Base-by-base conservation (phyloP, 331 rosid species). In the Pyrus hybrid region DNA sequence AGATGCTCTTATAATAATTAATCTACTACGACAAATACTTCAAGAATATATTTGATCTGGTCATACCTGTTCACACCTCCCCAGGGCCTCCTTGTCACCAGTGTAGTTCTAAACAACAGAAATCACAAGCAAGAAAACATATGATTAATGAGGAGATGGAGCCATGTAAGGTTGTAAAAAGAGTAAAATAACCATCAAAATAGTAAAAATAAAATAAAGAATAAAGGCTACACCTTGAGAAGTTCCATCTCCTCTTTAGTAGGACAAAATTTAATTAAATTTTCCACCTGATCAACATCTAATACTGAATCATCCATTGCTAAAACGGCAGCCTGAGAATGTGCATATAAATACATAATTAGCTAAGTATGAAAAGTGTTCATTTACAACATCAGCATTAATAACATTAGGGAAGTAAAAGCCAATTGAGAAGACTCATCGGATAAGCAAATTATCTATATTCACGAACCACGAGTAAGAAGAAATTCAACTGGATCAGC, bases 181-280 rank as follows among this genome's bases (percentile, higher is more conserved):
- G 17, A 2, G 29, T 6, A 73, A 70, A 71, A 76, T 70, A 66
- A 76, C 10, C 11, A 72, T 80, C 43, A 30, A 65, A 80, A 80
- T 66, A 20, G 58, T 70, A 72, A 41, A 78, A 73, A 33, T 10
- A 7, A 66, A 83, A 32, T 61, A 60, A 45, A 3, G 45, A 54
- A 58, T 65, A 47, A 68, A 83, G 82, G 74, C 65, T 75, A 77
- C 79, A 95, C 99, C 99, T 91, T 95, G 77, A 95, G 88, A 83
- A 92, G 97, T 65, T 95, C 98, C 97, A 92, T 95, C 84, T 95
- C 99, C 79, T 95, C 99, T 82, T 92, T 92, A 68, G 99, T 92
- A 51, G 98, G 98, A 81, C 99, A 95, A 89, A 95, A 95, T 82
- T 91, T 95, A 28, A 92, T 92, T 65, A 95, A 96, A 87, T 92